Percentiles rank a stretch among this genome's conserved stretches.
These are phyloP conservation scores for Barnettozyma wickerhamii DNA, from an alignment of 805 yeast genomes.

Conservation along the genomic window DNA sequence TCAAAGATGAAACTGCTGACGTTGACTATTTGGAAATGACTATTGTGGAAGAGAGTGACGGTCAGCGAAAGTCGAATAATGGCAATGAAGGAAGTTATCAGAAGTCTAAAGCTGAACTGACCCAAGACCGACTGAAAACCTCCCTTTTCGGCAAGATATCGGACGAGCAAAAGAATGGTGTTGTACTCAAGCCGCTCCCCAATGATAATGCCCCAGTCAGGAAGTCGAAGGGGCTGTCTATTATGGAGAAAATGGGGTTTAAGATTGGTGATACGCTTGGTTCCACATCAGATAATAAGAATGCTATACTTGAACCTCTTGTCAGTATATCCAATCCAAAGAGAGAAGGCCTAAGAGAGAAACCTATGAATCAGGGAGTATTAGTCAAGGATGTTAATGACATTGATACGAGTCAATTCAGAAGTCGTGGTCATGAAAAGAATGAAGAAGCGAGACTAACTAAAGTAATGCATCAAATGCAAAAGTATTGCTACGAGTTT, in stretches of 20 bases:
- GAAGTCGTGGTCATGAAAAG: conserved; percentile 18
- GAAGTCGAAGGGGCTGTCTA: conserved; percentile 42
- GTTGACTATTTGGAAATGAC: conserved; percentile 29
- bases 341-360: conserved; percentile 23
- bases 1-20: background rate
- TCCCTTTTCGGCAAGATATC: conserved; percentile 20
- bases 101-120: conserved; percentile 2
- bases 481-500: conserved; percentile 38
- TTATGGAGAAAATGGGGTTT: conserved; percentile 61
- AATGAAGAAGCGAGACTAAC: conserved; percentile 11
- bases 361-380: conserved; percentile 10
- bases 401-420: conserved; percentile 16
- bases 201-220: conserved; percentile 1
- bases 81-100: background rate
- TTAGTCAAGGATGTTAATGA: conserved; percentile 1
- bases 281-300: conserved; percentile 11
- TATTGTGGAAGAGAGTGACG: conserved; percentile 12
- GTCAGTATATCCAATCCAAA: conserved; percentile 14
- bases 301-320: conserved; percentile 32
- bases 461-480: conserved; percentile 28
- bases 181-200: conserved; percentile 3
- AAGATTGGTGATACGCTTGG: conserved; percentile 45
- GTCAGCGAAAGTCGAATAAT: conserved; percentile 4
- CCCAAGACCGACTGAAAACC: conserved; percentile 12
- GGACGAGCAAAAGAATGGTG: background rate